phyloP scores from a whole-genome alignment of 495 filamentous ascomycete genomes.

The Talaromyces adpressus region DNA sequence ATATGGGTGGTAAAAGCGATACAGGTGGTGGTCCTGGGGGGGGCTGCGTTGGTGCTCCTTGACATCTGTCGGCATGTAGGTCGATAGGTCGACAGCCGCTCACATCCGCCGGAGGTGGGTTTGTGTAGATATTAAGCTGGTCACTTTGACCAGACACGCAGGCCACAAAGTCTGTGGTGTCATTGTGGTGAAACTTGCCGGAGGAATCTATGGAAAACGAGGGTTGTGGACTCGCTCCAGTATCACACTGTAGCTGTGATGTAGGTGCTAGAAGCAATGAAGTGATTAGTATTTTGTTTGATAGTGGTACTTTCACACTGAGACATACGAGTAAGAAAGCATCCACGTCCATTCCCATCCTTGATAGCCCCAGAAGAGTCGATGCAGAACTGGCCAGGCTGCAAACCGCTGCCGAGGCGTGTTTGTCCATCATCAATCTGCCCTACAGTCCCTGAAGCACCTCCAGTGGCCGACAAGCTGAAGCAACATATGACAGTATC shows the following conservation, averaged over 20 bases:
- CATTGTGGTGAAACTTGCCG: constrained; percentile 37
- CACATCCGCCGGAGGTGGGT: constrained; percentile 2
- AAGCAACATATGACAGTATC: constrained; percentile 40
- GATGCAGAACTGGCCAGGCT: constrained; percentile 38
- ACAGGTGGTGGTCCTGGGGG: background rate
- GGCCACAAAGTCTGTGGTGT: constrained; percentile 9
- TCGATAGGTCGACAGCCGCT: background rate
- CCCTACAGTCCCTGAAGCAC: constrained; percentile 39
- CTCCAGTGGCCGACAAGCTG: constrained; percentile 38
- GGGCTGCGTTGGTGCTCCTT: background rate
- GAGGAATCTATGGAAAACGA: constrained; percentile 44
- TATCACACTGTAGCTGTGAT: constrained; percentile 60
- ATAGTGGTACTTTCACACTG: background rate
- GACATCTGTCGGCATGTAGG: background rate
- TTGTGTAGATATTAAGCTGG: constrained; percentile 7
- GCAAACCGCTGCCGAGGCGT: constrained; percentile 37
- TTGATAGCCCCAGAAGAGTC: constrained; percentile 38
- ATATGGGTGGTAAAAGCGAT: too few species aligned
- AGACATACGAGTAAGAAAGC: constrained; percentile 47
- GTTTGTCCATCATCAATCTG: constrained; percentile 50
- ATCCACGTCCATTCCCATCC: constrained; percentile 47
- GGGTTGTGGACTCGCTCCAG: constrained; percentile 32
- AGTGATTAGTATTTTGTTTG: background rate
- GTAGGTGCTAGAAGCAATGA: constrained; percentile 36
- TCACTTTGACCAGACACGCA: background rate